Evolutionary conservation across 352 stramenopile genomes (phyloP).

Genomic region (Globisporangium abappressorium): DNA sequence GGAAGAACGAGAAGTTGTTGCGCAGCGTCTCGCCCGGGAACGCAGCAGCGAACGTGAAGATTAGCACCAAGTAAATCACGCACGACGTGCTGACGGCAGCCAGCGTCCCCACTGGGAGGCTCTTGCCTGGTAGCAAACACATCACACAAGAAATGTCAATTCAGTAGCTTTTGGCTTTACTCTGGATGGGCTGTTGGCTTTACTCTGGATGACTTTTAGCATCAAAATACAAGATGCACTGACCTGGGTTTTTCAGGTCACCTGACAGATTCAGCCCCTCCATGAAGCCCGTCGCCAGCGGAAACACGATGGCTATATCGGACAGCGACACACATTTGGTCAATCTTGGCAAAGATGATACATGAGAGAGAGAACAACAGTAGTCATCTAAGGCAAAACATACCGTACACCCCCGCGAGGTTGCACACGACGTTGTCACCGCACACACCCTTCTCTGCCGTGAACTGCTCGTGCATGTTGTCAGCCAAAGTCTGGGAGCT

Average conservation of each 20-base stretch:
- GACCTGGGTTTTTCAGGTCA: conserved; percentile 70
- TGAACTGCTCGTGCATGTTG: conserved; percentile 49
- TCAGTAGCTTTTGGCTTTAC: neutral
- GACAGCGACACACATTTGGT: conserved; percentile 3
- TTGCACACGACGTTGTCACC: conserved; percentile 35
- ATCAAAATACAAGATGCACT: neutral
- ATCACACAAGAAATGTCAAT: conserved; percentile 12
- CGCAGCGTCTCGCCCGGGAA: conserved; percentile 57
- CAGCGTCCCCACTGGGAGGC: conserved; percentile 66
- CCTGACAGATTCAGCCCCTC: conserved; percentile 79
- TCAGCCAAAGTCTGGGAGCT: conserved; percentile 33
- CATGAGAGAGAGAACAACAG: neutral
- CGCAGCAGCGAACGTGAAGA: conserved; percentile 56
- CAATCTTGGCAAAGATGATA: neutral
- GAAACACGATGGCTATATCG: conserved; percentile 64
- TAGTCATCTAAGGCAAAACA: neutral
- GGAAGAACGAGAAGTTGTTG: conserved; percentile 78
- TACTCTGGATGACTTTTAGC: too few species aligned
- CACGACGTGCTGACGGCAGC: conserved; percentile 57
- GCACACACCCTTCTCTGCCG: conserved; percentile 32
- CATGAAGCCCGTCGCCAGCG: conserved; percentile 81
- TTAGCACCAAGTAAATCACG: conserved; percentile 66
- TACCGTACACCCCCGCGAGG: conserved; percentile 48
- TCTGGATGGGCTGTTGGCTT: neutral
- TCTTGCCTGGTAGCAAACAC: conserved; percentile 27